Percentiles rank a stretch among this genome's conserved stretches.
Conservation (phyloP, 768 basidiomycete species). For the Crepidotus variabilis region DNA sequence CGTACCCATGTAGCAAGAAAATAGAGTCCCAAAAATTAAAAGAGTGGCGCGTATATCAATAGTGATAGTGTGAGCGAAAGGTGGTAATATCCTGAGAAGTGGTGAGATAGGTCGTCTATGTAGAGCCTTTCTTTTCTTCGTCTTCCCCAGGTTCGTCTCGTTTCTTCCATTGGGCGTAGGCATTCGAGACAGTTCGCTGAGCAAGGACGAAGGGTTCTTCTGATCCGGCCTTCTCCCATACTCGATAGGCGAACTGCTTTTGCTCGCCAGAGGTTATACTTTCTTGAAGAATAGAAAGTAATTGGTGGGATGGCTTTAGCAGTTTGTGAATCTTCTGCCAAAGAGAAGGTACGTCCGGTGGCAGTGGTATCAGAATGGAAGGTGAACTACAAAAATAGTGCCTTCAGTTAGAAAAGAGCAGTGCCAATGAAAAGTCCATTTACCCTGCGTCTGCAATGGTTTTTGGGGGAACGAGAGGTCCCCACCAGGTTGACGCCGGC, state of each 20-base stretch:
- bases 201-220: constrained; percentile 55
- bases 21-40: not conserved
- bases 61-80: constrained; percentile 8
- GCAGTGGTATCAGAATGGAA: constrained; percentile 55
- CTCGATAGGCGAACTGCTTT: constrained; percentile 47
- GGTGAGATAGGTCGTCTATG: constrained; percentile 16
- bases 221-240: constrained; percentile 64
- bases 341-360: constrained; percentile 52
- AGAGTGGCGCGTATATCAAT: constrained; percentile 1
- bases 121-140: constrained; percentile 31
- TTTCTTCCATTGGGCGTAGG: constrained; percentile 45
- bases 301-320: constrained; percentile 52
- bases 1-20: constrained; percentile 5
- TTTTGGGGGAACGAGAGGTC: constrained; percentile 36
- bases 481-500: constrained; percentile 30
- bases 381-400: constrained; percentile 30
- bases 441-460: constrained; percentile 37
- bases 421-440: constrained; percentile 13
- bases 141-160: constrained; percentile 38
- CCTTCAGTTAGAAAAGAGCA: constrained; percentile 1
- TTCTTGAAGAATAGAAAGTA: constrained; percentile 46
- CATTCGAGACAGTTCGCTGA: constrained; percentile 33
- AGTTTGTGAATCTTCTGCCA: constrained; percentile 49
- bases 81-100: constrained; percentile 7
- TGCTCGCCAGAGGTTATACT: constrained; percentile 59